Conservation (phyloP, 176 grass and related monocot species). For the Musa acuminata region DNA sequence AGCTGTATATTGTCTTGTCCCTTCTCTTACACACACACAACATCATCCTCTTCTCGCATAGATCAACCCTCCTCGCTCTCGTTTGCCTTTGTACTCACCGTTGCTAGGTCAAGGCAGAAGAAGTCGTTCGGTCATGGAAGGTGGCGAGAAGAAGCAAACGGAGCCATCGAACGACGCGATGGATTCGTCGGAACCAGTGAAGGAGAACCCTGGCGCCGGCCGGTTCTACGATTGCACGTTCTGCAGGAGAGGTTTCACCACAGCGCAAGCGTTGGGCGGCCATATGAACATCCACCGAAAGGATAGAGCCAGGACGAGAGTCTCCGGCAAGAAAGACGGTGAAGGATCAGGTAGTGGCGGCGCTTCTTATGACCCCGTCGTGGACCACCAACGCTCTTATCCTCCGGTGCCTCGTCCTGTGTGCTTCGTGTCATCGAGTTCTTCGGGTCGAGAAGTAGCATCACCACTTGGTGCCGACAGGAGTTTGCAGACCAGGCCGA, state of each 20-base stretch:
- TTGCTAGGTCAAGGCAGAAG: not conserved
- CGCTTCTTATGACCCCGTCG: too few species aligned
- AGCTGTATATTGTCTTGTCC: not conserved
- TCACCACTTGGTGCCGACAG: too few species aligned
- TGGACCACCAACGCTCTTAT: too few species aligned
- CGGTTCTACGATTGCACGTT: not conserved
- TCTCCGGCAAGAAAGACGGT: not conserved
- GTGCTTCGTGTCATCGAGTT: too few species aligned
- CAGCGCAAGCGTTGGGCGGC: not conserved
- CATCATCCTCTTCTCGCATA: too few species aligned
- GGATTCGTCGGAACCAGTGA: not conserved
- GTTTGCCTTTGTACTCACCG: not conserved
- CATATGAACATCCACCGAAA: not conserved
- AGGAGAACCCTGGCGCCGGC: not conserved
- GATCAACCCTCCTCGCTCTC: not conserved
- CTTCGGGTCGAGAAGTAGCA: too few species aligned
- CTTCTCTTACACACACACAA: not conserved
- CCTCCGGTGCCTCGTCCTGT: too few species aligned
- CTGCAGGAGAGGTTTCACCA: not conserved
- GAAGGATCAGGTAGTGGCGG: too few species aligned
- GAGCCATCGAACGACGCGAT: not conserved
- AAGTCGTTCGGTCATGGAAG: not conserved
- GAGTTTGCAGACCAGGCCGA: too few species aligned
- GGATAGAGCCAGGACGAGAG: not conserved
- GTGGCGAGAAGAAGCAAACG: not conserved